Conservation (phyloP, 2,329 filamentous ascomycete species). For the Cercospora berteroae region DNA sequence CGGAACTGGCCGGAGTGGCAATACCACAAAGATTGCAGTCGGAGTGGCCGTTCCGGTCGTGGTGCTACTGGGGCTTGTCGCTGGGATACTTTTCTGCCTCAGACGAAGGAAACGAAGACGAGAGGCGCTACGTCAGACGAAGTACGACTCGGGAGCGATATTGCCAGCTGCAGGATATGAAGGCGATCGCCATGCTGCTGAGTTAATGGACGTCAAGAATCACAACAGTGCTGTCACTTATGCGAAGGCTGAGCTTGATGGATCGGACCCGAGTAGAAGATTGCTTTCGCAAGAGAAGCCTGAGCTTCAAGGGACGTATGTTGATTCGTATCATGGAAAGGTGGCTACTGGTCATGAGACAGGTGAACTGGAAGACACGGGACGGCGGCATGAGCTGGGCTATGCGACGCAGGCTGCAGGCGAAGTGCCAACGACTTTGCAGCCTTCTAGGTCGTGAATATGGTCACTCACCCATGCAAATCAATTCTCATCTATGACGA, state of each 20-base stretch:
- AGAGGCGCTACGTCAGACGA: not conserved
- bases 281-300: slow-evolving; percentile 4
- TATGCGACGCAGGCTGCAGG: slow-evolving; percentile 4
- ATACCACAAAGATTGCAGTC: slow-evolving; percentile 7
- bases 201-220: not conserved
- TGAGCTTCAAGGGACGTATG: not conserved
- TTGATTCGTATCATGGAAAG: not conserved
- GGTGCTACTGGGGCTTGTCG: not conserved
- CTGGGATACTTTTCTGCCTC: slow-evolving; percentile 5
- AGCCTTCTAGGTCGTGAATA: not conserved
- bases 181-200: not conserved
- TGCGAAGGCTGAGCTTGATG: slow-evolving; percentile 5
- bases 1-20: not conserved
- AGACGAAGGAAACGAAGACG: slow-evolving; percentile 1
- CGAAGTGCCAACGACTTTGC: slow-evolving; percentile 1
- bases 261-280: not conserved
- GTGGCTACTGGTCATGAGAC: not conserved
- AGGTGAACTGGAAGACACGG: slow-evolving; percentile 10
- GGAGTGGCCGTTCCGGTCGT: slow-evolving; percentile 8
- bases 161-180: not conserved
- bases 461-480: not conserved
- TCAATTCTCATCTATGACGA: not conserved
- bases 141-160: not conserved
- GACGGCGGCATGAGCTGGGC: not conserved
- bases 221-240: not conserved